Base-by-base conservation (phyloP, 2,329 filamentous ascomycete species). In the Arthroderma sp. region DNA sequence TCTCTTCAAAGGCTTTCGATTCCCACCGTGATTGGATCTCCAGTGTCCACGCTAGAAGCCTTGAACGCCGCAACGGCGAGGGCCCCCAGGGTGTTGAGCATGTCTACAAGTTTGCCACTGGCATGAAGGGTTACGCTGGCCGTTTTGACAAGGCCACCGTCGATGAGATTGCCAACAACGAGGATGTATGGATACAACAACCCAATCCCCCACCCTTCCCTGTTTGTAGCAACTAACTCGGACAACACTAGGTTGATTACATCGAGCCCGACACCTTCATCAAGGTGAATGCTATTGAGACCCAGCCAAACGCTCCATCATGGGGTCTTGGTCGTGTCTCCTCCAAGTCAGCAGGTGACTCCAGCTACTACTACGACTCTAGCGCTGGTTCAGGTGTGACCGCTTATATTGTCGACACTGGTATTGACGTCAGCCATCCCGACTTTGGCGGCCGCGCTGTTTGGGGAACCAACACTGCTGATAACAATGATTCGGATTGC, bases 321-420 rank as follows among this genome's bases (percentile, higher is more conserved):
- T 65, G 57, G 58, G 62, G 62, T n/a, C 55, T 65, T 28, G 53
- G 55, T 36, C 53, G 61, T 40, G 56, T 63, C 36, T 63, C 59
- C 29, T 55, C 57, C 48, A 52, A 45, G 34, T 45, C 45, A 4
- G 5, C 50, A 5, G 47, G 51, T 22, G 48, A 48, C 47, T 57
- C 48, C 11, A 49, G 54, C 45, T 66, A 66, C 47, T 44, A 53
- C 42, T 66, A 64, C 42, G 63, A 66, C 49, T 51, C 49, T 7
- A 54, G 47, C 32, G 61, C 60, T n/a, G 63, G 63, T 22, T 44
- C 54, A 6, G 62, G 57, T 34, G 58, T 58, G 42, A 62, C 57
- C 39, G 57, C 55, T 36, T 66, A 67, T 33, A 54, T 63, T 5
- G 53, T 66, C 36, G 63, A 67, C 49, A 64, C 57, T n/a, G 63